Evolutionary conservation across 1,139 yeast species (phyloP).

Genomic region (Yamadazyma atmosphaerica): DNA sequence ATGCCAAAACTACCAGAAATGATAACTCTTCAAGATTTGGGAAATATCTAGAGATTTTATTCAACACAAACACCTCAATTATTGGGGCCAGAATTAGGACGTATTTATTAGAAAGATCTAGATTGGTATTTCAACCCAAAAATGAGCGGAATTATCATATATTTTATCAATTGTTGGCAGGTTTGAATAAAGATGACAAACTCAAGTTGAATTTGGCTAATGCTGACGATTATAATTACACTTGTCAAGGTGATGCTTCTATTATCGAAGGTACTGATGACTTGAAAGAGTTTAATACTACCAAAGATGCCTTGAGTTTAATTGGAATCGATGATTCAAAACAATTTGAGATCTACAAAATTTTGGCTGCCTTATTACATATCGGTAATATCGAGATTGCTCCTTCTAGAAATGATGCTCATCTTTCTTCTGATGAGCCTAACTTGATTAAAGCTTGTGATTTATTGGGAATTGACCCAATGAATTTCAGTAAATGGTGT

Average conservation of each 20-base stretch:
- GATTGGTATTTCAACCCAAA: conserved; percentile 89
- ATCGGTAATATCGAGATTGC: conserved; percentile 90
- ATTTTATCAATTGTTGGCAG: conserved; percentile 86
- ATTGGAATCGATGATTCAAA: conserved; percentile 68
- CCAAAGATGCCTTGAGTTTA: conserved; percentile 71
- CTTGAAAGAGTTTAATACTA: conserved; percentile 68
- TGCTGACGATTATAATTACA: conserved; percentile 73
- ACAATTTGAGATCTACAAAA: conserved; percentile 71
- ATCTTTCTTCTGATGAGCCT: conserved; percentile 83
- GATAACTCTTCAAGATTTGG: conserved; percentile 98
- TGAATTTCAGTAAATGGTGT: conserved; percentile 84
- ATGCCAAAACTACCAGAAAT: conserved; percentile 95
- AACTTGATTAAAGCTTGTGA: conserved; percentile 81
- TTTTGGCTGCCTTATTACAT: conserved; percentile 87
- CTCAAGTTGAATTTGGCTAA: conserved; percentile 57
- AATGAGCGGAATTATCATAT: conserved; percentile 93
- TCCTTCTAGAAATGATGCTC: conserved; percentile 84
- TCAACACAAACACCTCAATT: conserved; percentile 70
- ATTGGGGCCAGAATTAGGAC: conserved; percentile 95
- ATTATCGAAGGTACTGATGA: conserved; percentile 81
- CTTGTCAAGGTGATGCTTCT: conserved; percentile 88
- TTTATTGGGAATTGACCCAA: conserved; percentile 77
- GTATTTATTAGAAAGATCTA: conserved; percentile 86
- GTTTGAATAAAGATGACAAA: conserved; percentile 64
- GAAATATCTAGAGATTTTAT: conserved; percentile 88